Base-by-base conservation (phyloP, 2,329 filamentous ascomycete species). In the Venturia pyrina region DNA sequence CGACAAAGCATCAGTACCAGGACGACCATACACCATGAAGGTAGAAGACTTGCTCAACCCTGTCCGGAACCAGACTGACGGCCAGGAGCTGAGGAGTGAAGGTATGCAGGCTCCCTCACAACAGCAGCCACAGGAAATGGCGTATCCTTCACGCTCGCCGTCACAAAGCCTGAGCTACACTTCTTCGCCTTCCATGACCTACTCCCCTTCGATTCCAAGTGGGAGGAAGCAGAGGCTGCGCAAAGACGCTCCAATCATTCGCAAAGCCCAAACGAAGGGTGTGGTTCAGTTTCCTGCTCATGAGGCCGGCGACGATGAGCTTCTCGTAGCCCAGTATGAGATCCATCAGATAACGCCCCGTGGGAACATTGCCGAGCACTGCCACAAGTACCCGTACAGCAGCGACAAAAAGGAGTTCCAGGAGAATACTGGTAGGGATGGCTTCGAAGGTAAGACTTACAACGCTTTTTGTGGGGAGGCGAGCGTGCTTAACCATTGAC, bases 371-470 rank as follows among this genome's bases (percentile, higher is more conserved):
- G 76, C 71, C n/a, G 78, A 82, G 67, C 78, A 76, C 28, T 72
- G 73, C 11, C 74, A 78, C 63, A 91, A 93, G 72, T 96, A 97
- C 67, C 93, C 93, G 0, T 98, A 98, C 77, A 93, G 91, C 73
- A 96, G 93, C 74, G 90, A 91, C 70, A 98, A 97, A 81, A 96
- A 96, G 76, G 84, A 88, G 67, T 96, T 97, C 72, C 85, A 87
- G 68, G 85, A 88, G 69, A 96, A 91, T 79, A 98, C 93, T 3
- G 91, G 91, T 1, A 82, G 92, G 65, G 90, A 96, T 70, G 89
- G 88, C 68, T 96, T 97, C 70, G 89, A 97, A 83, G 90, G 93
- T 95, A 80, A 72, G 78, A 71, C 66, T 60, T 61, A 10, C 13
- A 11, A n/a, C 28, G 19, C 5, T 4, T 15, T 37, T 37, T 10